Percentiles rank a stretch among this genome's conserved stretches.
Evolutionary conservation across 805 yeast species (phyloP).

Genomic region (Ogataea zsoltii): DNA sequence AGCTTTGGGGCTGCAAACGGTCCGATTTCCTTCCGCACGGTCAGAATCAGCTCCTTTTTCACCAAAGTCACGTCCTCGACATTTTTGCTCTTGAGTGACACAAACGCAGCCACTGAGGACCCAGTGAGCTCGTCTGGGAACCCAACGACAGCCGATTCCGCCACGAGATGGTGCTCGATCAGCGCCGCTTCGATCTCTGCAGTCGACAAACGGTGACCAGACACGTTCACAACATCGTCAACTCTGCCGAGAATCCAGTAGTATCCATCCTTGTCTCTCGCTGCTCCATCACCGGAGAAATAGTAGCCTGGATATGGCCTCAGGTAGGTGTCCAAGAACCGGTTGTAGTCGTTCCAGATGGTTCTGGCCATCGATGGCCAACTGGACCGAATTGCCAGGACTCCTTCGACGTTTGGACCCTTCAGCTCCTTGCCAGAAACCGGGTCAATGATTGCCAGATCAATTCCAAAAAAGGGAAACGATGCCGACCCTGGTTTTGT

Average conservation of each 20-base stretch:
- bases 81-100: constrained; percentile 60
- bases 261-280: constrained; percentile 80
- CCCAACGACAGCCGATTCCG: constrained; percentile 85
- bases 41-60: constrained; percentile 63
- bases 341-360: constrained; percentile 73
- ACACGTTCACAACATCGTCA: constrained; percentile 85
- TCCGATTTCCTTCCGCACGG: constrained; percentile 78
- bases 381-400: constrained; percentile 64
- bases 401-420: constrained; percentile 79
- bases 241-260: constrained; percentile 87
- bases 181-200: constrained; percentile 87
- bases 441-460: constrained; percentile 72
- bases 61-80: constrained; percentile 50
- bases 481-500: constrained; percentile 87
- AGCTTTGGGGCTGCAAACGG: constrained; percentile 86
- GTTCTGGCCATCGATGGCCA: constrained; percentile 91
- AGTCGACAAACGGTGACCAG: constrained; percentile 86
- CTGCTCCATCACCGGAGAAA: constrained; percentile 91
- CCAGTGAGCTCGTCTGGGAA: constrained; percentile 83
- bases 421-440: constrained; percentile 66
- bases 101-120: constrained; percentile 83
- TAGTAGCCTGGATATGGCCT: constrained; percentile 80
- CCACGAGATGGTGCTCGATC: constrained; percentile 67
- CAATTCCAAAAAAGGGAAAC: constrained; percentile 81
- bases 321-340: constrained; percentile 79